Evolutionary conservation across 1,284 basidiomycete genomes (phyloP).

Genomic region (Ceratobasidium sp.): DNA sequence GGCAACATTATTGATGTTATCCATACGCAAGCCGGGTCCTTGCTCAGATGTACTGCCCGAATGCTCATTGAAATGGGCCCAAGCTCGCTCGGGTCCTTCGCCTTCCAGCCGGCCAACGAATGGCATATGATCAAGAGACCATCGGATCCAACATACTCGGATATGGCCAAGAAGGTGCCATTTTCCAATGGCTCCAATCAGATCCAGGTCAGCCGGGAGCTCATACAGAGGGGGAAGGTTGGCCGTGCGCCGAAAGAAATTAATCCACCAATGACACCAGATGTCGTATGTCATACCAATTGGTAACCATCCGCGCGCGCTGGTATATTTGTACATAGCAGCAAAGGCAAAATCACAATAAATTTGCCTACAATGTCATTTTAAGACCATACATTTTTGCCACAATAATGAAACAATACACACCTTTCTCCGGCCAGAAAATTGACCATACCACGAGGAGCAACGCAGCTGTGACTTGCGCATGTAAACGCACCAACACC

Average conservation of each 20-base stretch:
- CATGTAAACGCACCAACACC: constrained; percentile 11
- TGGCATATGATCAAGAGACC: neutral
- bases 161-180: constrained; percentile 17
- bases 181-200: constrained; percentile 19
- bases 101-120: neutral
- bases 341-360: constrained; percentile 21
- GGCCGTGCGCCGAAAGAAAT: neutral
- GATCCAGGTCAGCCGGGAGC: neutral
- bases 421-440: constrained; percentile 20
- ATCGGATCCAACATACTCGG: neutral
- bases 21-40: neutral
- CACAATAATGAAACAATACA: too few species aligned
- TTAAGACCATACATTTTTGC: too few species aligned
- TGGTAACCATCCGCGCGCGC: neutral
- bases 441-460: neutral
- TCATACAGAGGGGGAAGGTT: neutral
- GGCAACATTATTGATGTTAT: constrained; percentile 5
- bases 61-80: constrained; percentile 20
- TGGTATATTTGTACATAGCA: neutral
- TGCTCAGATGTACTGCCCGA: constrained; percentile 30
- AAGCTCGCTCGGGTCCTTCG: neutral
- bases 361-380: neutral
- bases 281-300: constrained; percentile 37
- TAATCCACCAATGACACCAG: constrained; percentile 11
- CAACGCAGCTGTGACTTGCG: constrained; percentile 8